phyloP scores from a whole-genome alignment of 345 rosid genomes.

The Syzygium aqueum region DNA sequence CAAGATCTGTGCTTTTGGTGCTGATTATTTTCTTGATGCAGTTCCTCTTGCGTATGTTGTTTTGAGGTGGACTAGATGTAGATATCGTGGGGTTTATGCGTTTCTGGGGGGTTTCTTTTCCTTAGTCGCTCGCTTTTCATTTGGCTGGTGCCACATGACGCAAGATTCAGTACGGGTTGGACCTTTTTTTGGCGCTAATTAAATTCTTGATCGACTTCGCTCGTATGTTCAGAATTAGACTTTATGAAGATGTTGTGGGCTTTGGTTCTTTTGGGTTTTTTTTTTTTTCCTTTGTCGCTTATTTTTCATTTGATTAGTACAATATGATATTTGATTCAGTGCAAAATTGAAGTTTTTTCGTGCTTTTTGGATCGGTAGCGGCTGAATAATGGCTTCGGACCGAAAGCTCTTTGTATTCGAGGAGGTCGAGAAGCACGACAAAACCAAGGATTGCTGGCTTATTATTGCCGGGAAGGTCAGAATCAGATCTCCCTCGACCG shows the following conservation, averaged over 20 bases:
- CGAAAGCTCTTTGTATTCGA: conserved; percentile 50
- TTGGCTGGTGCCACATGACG: neutral
- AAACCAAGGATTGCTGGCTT: conserved; percentile 91
- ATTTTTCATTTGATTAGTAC: neutral
- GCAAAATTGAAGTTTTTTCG: conserved; percentile 4
- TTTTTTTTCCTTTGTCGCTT: neutral
- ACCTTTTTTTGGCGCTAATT: neutral
- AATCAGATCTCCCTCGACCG: conserved; percentile 7
- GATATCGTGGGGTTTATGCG: neutral
- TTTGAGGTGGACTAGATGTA: neutral
- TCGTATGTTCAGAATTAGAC: neutral
- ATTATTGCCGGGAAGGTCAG: conserved; percentile 82
- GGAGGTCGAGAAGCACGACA: conserved; percentile 73
- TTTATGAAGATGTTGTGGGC: neutral
- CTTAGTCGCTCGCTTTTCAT: neutral
- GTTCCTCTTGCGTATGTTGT: neutral
- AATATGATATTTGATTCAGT: neutral
- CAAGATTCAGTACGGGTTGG: neutral
- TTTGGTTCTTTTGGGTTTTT: neutral
- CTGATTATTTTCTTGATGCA: neutral
- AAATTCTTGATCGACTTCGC: neutral
- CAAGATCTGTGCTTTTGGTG: neutral
- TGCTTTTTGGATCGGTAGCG: conserved; percentile 5
- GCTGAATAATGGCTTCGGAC: conserved; percentile 54
- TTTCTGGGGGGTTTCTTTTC: neutral